phyloP scores from a whole-genome alignment of 1,139 yeast species.

The Scheffersomyces titani region DNA sequence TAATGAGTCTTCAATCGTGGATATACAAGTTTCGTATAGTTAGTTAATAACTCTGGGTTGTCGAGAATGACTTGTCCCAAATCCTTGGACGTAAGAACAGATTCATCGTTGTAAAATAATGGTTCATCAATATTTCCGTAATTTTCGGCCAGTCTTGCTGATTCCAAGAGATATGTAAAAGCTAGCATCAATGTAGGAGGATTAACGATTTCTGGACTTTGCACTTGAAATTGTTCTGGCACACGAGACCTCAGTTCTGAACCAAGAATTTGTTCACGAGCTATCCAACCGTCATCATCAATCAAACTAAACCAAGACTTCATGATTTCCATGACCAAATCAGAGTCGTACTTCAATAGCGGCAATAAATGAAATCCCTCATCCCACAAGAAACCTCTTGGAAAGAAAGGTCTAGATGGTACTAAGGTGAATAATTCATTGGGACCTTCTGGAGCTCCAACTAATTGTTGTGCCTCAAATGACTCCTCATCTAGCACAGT shows the following conservation, averaged over 20 bases:
- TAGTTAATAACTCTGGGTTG: constrained; percentile 61
- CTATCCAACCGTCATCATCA: constrained; percentile 95
- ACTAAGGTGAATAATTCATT: constrained; percentile 75
- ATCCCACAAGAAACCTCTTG: constrained; percentile 98
- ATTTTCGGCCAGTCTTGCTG: constrained; percentile 22
- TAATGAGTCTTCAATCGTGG: constrained; percentile 78
- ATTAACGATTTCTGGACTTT: constrained; percentile 88
- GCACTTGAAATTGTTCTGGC: constrained; percentile 79
- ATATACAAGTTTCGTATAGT: constrained; percentile 66
- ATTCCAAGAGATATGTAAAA: constrained; percentile 65
- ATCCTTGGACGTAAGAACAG: constrained; percentile 13
- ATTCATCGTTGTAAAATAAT: constrained; percentile 16
- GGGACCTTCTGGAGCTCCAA: constrained; percentile 64
- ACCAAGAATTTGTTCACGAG: constrained; percentile 92
- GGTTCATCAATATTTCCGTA: constrained; percentile 26
- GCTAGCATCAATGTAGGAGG: constrained; percentile 93
- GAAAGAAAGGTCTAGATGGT: constrained; percentile 93
- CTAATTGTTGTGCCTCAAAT: constrained; percentile 54
- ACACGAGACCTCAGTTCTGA: constrained; percentile 88
- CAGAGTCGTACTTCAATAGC: constrained; percentile 79
- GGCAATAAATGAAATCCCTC: constrained; percentile 95
- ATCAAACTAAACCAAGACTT: constrained; percentile 86
- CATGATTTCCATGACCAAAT: constrained; percentile 75
- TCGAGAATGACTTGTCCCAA: constrained; percentile 56
- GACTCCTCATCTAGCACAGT: constrained; percentile 67